Conservation (phyloP, 306 rosid genomes). For the Medicago arabica region DNA sequence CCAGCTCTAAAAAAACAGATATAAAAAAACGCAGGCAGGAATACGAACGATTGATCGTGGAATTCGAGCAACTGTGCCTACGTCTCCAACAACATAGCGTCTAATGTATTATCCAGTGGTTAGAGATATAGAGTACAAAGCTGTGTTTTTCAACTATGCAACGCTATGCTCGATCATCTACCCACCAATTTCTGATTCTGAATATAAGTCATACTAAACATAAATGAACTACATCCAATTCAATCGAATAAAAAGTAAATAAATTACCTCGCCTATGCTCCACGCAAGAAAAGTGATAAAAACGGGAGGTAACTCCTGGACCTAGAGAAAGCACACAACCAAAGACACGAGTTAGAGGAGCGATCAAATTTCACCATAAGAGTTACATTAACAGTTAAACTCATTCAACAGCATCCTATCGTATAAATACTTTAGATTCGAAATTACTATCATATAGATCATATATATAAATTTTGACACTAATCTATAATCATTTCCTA, state of each 20-base stretch:
- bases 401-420: background rate
- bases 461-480: too few species aligned
- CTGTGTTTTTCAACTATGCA: background rate
- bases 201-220: too few species aligned
- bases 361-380: background rate
- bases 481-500: background rate
- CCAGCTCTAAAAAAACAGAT: background rate
- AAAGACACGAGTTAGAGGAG: background rate
- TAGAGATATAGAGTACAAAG: background rate
- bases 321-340: slow-evolving; percentile 48
- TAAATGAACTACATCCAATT: slow-evolving; percentile 12
- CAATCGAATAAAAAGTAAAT: slow-evolving; percentile 21
- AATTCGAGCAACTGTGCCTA: background rate
- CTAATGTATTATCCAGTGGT: background rate
- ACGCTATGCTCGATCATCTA: background rate
- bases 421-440: background rate
- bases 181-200: too few species aligned
- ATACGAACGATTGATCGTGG: background rate
- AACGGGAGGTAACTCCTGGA: slow-evolving; percentile 73
- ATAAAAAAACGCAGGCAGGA: background rate
- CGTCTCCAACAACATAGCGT: background rate
- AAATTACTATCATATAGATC: background rate
- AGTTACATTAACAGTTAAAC: background rate
- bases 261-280: slow-evolving; percentile 83
- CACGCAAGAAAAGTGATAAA: slow-evolving; percentile 82